Evolutionary conservation across 805 yeast genomes (phyloP), one percentile per base, ranked within the genome.

Genomic region (Lachancea waltii): DNA sequence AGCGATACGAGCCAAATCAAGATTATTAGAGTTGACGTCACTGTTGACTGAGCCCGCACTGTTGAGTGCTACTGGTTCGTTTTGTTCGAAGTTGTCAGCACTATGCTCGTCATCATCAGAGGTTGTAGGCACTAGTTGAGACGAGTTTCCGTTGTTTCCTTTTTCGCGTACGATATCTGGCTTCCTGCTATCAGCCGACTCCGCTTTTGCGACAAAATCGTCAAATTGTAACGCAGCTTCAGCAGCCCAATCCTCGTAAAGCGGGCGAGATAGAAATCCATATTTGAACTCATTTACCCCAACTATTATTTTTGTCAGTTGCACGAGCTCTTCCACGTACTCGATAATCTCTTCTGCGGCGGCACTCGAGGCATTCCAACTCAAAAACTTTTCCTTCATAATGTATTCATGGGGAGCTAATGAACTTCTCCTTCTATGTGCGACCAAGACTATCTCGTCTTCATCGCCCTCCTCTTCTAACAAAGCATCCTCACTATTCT

Each of bases 341-440:
- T 67, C 72, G 30, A 72, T 69, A 24, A 73, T 59, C 43, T 73
- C 77, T 42, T 69, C 75, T 2, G 68, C 50, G 0, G 75, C 73
- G 3, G 72, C 65, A 40, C 67, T 65, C 1, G 73, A 56, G 2
- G 77, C 77, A 47, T 69, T 72, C 78, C 78, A 73, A 38, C 70
- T 62, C 45, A 73, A 51, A 39, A 68, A 62, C 43, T 63, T 61
- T 40, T 67, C 67, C 40, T 63, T 61, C 15, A 65, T 38, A 3
- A 63, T 42, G 23, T 49, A 49, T 13, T 58, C 60, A 26, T 55
- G 57, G 5, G 53, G 54, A 2, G 54, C 43, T 4, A 46, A 30
- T 10, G 40, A 29, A n/a, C 17, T 29, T n/a, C 40, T 31, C 14
- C 24, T 29, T 29, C 34, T 38, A n/a, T 40, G 29, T 15, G 37